Conservation (phyloP, 768 basidiomycete species). For the Phanerochaete carnosa region DNA sequence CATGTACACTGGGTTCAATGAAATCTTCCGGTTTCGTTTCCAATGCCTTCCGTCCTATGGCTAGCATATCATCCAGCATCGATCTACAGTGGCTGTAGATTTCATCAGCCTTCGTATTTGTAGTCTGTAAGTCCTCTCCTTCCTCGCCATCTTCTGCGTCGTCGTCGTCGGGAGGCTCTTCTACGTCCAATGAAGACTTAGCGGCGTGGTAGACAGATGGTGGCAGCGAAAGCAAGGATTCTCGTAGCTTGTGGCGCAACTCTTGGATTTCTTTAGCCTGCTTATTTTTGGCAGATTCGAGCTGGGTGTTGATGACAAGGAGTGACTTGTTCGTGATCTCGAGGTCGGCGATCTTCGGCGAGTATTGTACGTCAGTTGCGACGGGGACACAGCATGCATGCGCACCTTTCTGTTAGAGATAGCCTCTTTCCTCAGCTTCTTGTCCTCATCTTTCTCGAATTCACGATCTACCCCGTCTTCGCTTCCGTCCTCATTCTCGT, state of each 20-base stretch:
- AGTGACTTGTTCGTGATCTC: constrained; percentile 89
- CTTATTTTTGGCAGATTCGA: constrained; percentile 76
- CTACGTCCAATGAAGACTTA: constrained; percentile 46
- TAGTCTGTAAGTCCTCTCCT: constrained; percentile 35
- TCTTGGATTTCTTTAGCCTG: constrained; percentile 87
- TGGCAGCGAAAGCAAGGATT: constrained; percentile 75
- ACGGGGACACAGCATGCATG: background rate
- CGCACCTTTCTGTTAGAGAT: constrained; percentile 85
- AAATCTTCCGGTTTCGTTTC: constrained; percentile 55
- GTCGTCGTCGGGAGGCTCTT: constrained; percentile 37
- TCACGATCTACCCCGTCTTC: constrained; percentile 12
- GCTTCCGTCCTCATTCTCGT: constrained; percentile 9
- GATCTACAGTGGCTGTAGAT: constrained; percentile 59
- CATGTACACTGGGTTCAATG: constrained; percentile 35
- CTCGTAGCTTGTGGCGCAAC: constrained; percentile 76
- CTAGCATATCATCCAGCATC: constrained; percentile 62
- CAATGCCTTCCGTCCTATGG: constrained; percentile 58
- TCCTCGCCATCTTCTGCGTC: constrained; percentile 34
- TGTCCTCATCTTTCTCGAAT: constrained; percentile 17
- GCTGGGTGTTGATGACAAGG: constrained; percentile 76
- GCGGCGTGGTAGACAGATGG: constrained; percentile 58
- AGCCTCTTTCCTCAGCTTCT: constrained; percentile 64
- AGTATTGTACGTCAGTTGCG: constrained; percentile 1
- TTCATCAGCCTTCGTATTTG: constrained; percentile 43
- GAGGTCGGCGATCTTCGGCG: constrained; percentile 79